phyloP scores from a whole-genome alignment of 2,329 filamentous ascomycete genomes.

The Dactylonectria estremocensis region DNA sequence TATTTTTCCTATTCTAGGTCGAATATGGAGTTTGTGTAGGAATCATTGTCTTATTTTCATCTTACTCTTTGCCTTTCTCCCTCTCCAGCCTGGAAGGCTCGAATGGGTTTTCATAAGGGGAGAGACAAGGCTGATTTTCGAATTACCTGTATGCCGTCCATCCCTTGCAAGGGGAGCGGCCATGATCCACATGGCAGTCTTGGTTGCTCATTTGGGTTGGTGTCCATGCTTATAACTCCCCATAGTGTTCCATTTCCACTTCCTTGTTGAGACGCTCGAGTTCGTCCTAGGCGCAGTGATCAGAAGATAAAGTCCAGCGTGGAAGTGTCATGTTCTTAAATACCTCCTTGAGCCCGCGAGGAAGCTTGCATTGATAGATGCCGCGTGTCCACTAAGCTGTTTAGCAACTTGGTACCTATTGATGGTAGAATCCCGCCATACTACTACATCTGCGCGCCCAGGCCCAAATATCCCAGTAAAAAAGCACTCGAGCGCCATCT shows the following conservation, averaged over 20 bases:
- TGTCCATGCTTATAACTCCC: not conserved
- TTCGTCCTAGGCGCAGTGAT: not conserved
- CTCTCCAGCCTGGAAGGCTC: too few species aligned
- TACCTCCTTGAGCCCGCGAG: slow-evolving; percentile 6
- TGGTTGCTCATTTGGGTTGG: not conserved
- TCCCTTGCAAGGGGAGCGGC: not conserved
- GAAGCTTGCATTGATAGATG: slow-evolving; percentile 3
- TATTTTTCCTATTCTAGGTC: too few species aligned
- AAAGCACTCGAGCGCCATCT: not conserved
- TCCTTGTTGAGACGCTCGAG: not conserved
- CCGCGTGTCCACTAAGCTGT: slow-evolving; percentile 5
- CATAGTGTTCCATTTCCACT: not conserved
- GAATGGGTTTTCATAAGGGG: too few species aligned
- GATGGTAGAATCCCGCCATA: not conserved
- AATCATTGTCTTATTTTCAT: too few species aligned
- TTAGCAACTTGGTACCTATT: not conserved
- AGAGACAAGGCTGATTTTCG: too few species aligned
- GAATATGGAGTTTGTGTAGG: too few species aligned
- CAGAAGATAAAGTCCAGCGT: not conserved
- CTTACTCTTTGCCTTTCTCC: too few species aligned
- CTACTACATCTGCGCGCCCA: not conserved
- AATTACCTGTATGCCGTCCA: too few species aligned
- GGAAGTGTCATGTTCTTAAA: too few species aligned
- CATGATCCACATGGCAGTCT: not conserved
- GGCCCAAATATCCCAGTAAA: not conserved